These are phyloP conservation scores for Annulohypoxylon maeteangense DNA, from an alignment of 495 filamentous ascomycete genomes.

Conservation along the genomic window DNA sequence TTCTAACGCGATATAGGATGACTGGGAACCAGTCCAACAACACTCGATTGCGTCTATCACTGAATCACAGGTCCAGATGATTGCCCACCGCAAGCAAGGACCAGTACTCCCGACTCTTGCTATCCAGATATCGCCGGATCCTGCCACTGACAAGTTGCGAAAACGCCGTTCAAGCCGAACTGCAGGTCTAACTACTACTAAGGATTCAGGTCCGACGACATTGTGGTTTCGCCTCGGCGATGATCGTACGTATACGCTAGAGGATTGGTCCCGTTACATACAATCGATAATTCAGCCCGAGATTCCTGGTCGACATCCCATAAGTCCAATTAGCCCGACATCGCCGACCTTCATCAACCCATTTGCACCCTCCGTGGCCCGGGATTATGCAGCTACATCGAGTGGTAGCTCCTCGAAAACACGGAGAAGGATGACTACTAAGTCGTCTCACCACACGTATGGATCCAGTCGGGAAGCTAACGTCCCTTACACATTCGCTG, in stretches of 20 bases:
- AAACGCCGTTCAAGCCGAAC: slow-evolving; percentile 68
- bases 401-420: slow-evolving; percentile 47
- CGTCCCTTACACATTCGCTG: slow-evolving; percentile 53
- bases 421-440: slow-evolving; percentile 43
- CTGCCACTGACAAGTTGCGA: slow-evolving; percentile 60
- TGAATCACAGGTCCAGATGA: slow-evolving; percentile 62
- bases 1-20: slow-evolving; percentile 55
- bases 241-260: slow-evolving; percentile 52
- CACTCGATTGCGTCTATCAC: slow-evolving; percentile 60
- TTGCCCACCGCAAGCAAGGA: slow-evolving; percentile 66
- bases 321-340: slow-evolving; percentile 55
- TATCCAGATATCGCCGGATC: slow-evolving; percentile 62
- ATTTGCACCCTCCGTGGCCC: slow-evolving; percentile 48
- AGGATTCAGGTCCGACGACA: slow-evolving; percentile 54
- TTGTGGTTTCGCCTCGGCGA: slow-evolving; percentile 56
- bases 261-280: slow-evolving; percentile 60
- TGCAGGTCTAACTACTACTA: slow-evolving; percentile 56
- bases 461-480: slow-evolving; percentile 53
- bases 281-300: slow-evolving; percentile 54
- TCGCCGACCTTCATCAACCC: slow-evolving; percentile 60
- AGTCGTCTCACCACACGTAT: slow-evolving; percentile 48
- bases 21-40: slow-evolving; percentile 61
- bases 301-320: slow-evolving; percentile 47
- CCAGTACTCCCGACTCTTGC: slow-evolving; percentile 61
- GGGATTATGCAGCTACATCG: slow-evolving; percentile 48